Evolutionary conservation across 192 early-diverging fungal genomes (phyloP).

Genomic region (Coemansia sp.): DNA sequence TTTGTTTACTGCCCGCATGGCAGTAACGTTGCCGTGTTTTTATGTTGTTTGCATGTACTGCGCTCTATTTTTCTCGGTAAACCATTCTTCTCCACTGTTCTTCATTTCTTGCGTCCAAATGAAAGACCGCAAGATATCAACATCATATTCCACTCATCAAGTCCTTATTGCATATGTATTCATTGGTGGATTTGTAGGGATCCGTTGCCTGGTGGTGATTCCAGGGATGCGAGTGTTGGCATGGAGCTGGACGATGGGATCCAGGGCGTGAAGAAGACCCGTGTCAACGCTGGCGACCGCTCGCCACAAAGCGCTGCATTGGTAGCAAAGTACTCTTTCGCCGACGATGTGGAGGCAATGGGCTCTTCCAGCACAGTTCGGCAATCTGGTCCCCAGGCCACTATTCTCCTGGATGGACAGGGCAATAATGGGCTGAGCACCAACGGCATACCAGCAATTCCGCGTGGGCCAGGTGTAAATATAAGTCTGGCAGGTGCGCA

Average conservation of each 20-base stretch:
- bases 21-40: not conserved
- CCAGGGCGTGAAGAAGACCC: not conserved
- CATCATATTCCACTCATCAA: not conserved
- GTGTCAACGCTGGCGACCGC: constrained; percentile 14
- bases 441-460: constrained; percentile 21
- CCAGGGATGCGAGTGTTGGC: not conserved
- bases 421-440: constrained; percentile 2
- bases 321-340: constrained; percentile 33
- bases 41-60: not conserved
- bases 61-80: not conserved
- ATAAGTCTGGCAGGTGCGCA: constrained; percentile 33
- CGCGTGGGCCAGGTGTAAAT: constrained; percentile 41
- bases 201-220: constrained; percentile 1
- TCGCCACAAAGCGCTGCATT: constrained; percentile 50
- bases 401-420: constrained; percentile 1
- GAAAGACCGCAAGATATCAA: too few species aligned
- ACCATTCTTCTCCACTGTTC: not conserved
- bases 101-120: not conserved
- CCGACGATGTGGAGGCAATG: constrained; percentile 17
- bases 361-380: not conserved
- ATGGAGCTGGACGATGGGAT: not conserved
- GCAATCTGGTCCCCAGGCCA: not conserved
- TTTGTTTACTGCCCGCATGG: constrained; percentile 14
- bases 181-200: constrained; percentile 14
- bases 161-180: not conserved